Percentiles rank a stretch among this genome's conserved stretches.
Evolutionary conservation across 495 filamentous ascomycete genomes (phyloP).

Genomic region (Aspergillus indologenus): DNA sequence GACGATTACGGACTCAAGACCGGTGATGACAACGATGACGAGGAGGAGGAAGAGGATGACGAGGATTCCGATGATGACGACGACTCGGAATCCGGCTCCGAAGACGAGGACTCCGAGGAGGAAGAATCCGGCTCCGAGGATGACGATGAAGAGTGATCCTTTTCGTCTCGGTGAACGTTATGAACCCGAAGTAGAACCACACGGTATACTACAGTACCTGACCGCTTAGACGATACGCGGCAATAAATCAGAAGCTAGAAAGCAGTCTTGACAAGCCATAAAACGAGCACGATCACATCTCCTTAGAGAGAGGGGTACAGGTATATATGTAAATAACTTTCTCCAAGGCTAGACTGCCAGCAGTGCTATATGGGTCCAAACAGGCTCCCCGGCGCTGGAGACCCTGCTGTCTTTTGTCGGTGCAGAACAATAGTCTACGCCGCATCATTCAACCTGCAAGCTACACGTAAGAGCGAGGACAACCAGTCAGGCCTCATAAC

Average conservation of each 20-base stretch:
- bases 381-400: no score
- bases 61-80: constrained; percentile 47
- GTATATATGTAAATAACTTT: no score
- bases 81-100: constrained; percentile 38
- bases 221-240: not conserved
- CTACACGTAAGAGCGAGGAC: not conserved
- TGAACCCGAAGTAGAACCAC: not conserved
- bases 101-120: constrained; percentile 34
- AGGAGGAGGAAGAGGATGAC: constrained; percentile 62
- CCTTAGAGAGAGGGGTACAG: no score
- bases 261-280: not conserved
- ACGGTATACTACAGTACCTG: no score
- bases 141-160: constrained; percentile 25
- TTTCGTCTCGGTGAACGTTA: not conserved
- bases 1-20: constrained; percentile 85
- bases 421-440: no score
- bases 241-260: not conserved
- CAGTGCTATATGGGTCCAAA: no score
- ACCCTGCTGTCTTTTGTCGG: no score
- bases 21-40: constrained; percentile 64
- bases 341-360: no score
- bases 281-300: no score
- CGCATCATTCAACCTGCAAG: no score
- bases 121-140: constrained; percentile 26
- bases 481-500: not conserved